Evolutionary conservation across 768 basidiomycete species (phyloP).

Genomic region (Phanerochaete sordida): DNA sequence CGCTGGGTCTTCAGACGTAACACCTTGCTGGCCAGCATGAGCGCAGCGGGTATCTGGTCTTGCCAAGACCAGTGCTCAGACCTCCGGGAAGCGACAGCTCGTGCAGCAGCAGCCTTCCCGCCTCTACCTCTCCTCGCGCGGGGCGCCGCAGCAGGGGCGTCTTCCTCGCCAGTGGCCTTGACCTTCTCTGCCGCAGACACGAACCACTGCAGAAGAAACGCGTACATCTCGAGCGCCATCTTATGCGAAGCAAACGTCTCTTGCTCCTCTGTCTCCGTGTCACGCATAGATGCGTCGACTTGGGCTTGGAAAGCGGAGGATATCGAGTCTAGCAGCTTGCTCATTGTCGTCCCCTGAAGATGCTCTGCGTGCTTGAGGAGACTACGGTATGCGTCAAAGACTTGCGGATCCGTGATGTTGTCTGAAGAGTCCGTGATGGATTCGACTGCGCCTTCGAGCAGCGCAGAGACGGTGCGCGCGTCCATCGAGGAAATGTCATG

Average conservation of each 20-base stretch:
- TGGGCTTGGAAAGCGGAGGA: constrained; percentile 71
- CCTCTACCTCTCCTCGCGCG: constrained; percentile 58
- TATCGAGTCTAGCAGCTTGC: constrained; percentile 85
- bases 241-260: constrained; percentile 62
- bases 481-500: constrained; percentile 59
- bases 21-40: constrained; percentile 70
- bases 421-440: constrained; percentile 75
- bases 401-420: constrained; percentile 58
- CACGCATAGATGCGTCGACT: constrained; percentile 66
- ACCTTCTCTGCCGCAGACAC: constrained; percentile 77
- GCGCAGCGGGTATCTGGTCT: constrained; percentile 66
- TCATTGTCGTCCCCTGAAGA: constrained; percentile 65
- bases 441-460: constrained; percentile 76
- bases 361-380: constrained; percentile 72
- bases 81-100: constrained; percentile 39
- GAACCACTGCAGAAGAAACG: constrained; percentile 92
- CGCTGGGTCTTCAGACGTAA: constrained; percentile 67
- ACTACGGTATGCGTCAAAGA: constrained; percentile 81
- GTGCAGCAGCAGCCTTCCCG: constrained; percentile 46
- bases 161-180: constrained; percentile 47
- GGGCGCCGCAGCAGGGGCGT: constrained; percentile 38
- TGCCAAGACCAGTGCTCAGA: constrained; percentile 65
- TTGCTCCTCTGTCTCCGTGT: constrained; percentile 67
- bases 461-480: constrained; percentile 33
- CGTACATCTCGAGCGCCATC: constrained; percentile 82